A percentile compares a stretch with the other conserved stretches of the same genome.
Conservation (phyloP, 768 basidiomycete species). For the Gymnopilus dilepis region DNA sequence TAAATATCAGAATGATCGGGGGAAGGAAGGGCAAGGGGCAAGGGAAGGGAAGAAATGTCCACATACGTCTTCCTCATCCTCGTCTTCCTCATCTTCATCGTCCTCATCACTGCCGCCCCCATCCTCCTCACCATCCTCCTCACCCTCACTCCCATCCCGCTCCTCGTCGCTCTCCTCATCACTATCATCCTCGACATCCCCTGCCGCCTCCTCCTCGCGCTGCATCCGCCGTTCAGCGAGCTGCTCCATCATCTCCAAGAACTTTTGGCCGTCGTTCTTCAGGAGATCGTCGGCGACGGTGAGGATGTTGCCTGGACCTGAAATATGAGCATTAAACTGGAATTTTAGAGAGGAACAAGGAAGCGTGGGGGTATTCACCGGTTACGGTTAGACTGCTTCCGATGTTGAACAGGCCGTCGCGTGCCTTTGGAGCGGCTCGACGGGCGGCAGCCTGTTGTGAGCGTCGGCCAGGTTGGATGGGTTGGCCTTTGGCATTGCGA, state of each 20-base stretch:
- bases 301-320: constrained; percentile 90
- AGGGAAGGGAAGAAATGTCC: constrained; percentile 20
- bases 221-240: constrained; percentile 93
- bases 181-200: constrained; percentile 51
- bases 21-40: too few relatives aligned
- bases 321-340: constrained; percentile 11
- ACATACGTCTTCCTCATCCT: constrained; percentile 61
- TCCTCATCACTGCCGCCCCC: constrained; percentile 67
- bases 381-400: constrained; percentile 84
- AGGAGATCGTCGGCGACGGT: constrained; percentile 98
- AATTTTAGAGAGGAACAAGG: not conserved
- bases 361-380: constrained; percentile 48
- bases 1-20: constrained; percentile 9
- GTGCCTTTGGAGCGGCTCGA: constrained; percentile 39
- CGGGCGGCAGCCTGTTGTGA: constrained; percentile 22
- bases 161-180: constrained; percentile 54
- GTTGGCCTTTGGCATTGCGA: constrained; percentile 20
- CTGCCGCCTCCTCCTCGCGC: constrained; percentile 73
- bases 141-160: constrained; percentile 65
- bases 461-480: constrained; percentile 25
- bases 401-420: constrained; percentile 80
- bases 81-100: constrained; percentile 69
- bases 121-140: constrained; percentile 64
- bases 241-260: constrained; percentile 99
- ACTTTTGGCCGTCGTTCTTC: constrained; percentile 98